phyloP scores from a whole-genome alignment of 2,329 filamentous ascomycete genomes.

The Ophiocordyceps camponoti-saundersi region DNA sequence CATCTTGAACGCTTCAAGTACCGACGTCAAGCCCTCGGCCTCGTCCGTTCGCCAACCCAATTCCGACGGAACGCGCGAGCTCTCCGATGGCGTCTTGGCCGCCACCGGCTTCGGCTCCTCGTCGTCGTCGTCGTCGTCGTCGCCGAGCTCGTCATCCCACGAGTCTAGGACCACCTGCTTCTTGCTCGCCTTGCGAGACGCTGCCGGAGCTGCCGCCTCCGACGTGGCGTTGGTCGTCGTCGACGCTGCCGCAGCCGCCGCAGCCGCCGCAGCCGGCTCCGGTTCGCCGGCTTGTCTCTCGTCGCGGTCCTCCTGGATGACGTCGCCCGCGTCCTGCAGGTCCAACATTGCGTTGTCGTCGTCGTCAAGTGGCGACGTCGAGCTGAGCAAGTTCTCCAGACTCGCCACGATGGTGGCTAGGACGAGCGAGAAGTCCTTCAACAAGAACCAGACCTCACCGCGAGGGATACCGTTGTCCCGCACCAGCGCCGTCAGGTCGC shows the following conservation, averaged over 20 bases:
- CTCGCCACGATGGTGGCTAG: constrained; percentile 57
- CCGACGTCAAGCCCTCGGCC: constrained; percentile 31
- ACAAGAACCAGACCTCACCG: constrained; percentile 54
- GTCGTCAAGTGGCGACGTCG: constrained; percentile 9
- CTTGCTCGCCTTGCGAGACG: constrained; percentile 1
- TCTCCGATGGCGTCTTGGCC: neutral
- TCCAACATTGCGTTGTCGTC: constrained; percentile 20
- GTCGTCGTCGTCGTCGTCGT: constrained; percentile 10
- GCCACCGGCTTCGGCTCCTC: neutral
- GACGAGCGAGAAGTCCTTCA: constrained; percentile 42
- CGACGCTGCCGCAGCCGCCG: neutral
- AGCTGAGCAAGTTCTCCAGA: constrained; percentile 33
- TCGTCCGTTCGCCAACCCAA: constrained; percentile 14
- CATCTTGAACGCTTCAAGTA: constrained; percentile 39
- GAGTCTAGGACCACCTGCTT: neutral
- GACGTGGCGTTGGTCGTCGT: neutral
- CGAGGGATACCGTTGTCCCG: constrained; percentile 47
- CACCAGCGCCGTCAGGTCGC: constrained; percentile 41
- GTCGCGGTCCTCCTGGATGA: constrained; percentile 12
- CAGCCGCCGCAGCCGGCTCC: neutral
- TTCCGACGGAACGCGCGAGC: neutral
- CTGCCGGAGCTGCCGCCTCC: constrained; percentile 5
- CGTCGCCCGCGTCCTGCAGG: constrained; percentile 22
- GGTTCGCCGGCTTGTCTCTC: neutral
- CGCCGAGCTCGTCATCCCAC: constrained; percentile 8